Conservation (phyloP, 768 basidiomycete species). For the Agaricus bisporus region DNA sequence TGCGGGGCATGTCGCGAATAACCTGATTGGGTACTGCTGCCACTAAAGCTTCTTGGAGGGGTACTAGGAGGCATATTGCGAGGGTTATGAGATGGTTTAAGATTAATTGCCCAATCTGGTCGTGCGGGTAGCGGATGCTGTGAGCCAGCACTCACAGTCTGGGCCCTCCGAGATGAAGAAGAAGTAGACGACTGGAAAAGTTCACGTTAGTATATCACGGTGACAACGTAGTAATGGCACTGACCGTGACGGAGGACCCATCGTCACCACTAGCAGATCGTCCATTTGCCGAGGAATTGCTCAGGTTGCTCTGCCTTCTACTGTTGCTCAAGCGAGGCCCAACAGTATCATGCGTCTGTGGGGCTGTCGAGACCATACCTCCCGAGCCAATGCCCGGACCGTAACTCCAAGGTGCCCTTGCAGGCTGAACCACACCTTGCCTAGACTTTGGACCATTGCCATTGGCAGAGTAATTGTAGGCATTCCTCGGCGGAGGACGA, state of each 20-base stretch:
- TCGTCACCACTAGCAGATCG: conserved; percentile 65
- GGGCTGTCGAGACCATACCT: conserved; percentile 28
- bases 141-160: conserved; percentile 68
- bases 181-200: conserved; percentile 61
- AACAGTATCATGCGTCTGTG: conserved; percentile 38
- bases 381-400: conserved; percentile 55
- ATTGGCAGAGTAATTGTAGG: conserved; percentile 14
- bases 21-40: conserved; percentile 24
- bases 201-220: conserved; percentile 7
- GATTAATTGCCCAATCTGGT: conserved; percentile 86
- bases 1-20: conserved; percentile 24
- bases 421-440: conserved; percentile 27
- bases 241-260: conserved; percentile 68
- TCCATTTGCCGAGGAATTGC: conserved; percentile 46
- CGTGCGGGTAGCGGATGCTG: conserved; percentile 73
- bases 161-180: conserved; percentile 74
- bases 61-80: conserved; percentile 38
- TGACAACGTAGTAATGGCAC: conserved; percentile 23
- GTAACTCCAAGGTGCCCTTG: conserved; percentile 61
- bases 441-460: conserved; percentile 26
- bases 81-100: conserved; percentile 63
- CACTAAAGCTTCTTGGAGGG: conserved; percentile 29
- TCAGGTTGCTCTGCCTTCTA: conserved; percentile 48
- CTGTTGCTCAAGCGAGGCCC: conserved; percentile 60
- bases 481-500: conserved; percentile 20